Percentiles rank a stretch among this genome's conserved stretches.
Conservation (phyloP, 2,329 filamentous ascomycete species). For the Aureobasidium sp. region DNA sequence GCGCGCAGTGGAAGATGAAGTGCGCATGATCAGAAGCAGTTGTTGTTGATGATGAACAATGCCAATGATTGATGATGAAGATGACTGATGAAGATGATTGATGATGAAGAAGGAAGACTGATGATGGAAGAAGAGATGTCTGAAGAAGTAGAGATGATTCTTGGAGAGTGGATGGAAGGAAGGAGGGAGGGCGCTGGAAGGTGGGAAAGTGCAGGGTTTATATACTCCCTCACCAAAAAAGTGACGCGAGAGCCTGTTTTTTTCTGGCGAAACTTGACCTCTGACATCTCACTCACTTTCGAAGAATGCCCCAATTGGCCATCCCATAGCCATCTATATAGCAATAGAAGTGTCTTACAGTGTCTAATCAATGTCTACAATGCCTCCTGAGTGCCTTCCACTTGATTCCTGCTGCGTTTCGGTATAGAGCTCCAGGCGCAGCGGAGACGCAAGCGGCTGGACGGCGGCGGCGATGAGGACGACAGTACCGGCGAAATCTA, state of each 20-base stretch:
- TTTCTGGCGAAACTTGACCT: not conserved
- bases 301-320: no score
- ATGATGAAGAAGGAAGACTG: slow-evolving; percentile 1
- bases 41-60: slow-evolving; percentile 9
- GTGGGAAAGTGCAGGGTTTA: not conserved
- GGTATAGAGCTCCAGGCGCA: not conserved
- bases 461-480: not conserved
- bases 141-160: not conserved
- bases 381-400: not conserved
- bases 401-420: not conserved
- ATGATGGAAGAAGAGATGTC: slow-evolving; percentile 1
- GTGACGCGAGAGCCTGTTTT: not conserved
- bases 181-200: not conserved
- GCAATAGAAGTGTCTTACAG: not conserved
- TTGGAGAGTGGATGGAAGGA: not conserved
- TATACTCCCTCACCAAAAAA: not conserved
- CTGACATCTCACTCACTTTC: not conserved
- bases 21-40: not conserved
- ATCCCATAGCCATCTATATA: not conserved
- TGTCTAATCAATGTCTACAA: not conserved
- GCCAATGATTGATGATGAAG: not conserved
- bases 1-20: not conserved
- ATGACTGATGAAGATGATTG: not conserved
- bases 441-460: not conserved
- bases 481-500: not conserved